Base-by-base conservation (phyloP, 352 stramenopile genomes). In the Phytopythium cucurbitacearum region DNA sequence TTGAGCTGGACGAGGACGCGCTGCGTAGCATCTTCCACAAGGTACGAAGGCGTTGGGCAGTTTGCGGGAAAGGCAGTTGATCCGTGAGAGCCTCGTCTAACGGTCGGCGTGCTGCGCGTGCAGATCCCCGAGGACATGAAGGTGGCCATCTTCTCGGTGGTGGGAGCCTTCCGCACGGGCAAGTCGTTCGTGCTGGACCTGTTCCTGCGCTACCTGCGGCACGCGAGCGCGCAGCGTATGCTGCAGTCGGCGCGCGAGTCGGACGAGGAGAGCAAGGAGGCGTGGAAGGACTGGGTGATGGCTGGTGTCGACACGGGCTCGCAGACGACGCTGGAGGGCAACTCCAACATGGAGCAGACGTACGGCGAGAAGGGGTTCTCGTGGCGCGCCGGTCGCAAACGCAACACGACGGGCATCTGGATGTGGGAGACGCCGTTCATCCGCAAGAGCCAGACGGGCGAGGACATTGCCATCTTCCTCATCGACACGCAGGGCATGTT, bases 401-500 rank as follows among this genome's bases (percentile, higher is more conserved):
- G 97, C 39, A 98, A 99, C 72, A 99, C 97, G 13, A 99, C 96
- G 28, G 97, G 97, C 48, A 99, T 99, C 62, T 99, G 96, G 96
- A 98, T 99, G 85, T 99, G 97, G 97, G 97, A 91, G 70, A 90
- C 98, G 57, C 96, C 96, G 7, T 99, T 99, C 65, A 87, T 99
- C 64, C 87, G 87, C 47, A 91, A 97, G 60, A 91, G 87, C 50
- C 64, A 77, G 28, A 80, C 72, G 16, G 84, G 81, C 41, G 85
- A 95, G 60, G 80, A 91, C 48, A 87, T 99, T 42, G 96, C 96
- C 1, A 85, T 99, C 13, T 87, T 99, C 32, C 51, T 99, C 7
- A 97, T 99, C 45, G 97, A 99, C 72, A 99, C 97, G 8, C 97
- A 99, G 72, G 97, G 97, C 41, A 99, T 99, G 94, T 99, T 99